Conservation (phyloP, 202 grass and related monocot genomes). For the Eragrostis tef region DNA sequence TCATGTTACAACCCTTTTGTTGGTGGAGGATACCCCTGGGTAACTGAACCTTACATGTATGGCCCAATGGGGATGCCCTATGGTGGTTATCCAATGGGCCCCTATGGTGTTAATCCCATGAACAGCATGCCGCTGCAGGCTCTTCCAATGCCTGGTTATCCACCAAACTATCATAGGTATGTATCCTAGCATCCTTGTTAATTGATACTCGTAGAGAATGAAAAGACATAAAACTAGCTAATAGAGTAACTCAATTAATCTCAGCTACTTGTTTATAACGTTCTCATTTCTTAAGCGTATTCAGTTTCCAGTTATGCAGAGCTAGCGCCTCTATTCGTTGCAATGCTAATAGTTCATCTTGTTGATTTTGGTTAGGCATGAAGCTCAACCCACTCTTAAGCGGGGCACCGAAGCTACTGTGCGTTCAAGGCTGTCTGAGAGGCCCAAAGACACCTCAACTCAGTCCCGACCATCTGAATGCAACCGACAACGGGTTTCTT, state of each 20-base stretch:
- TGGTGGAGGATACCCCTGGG: conserved; percentile 53
- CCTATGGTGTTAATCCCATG: conserved; percentile 36
- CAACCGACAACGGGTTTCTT: not conserved
- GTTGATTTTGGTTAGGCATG: conserved; percentile 32
- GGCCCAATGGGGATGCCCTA: conserved; percentile 47
- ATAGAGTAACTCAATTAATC: not conserved
- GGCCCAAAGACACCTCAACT: conserved; percentile 2
- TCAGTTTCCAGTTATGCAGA: not conserved
- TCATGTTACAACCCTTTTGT: conserved; percentile 54
- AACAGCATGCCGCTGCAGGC: conserved; percentile 33
- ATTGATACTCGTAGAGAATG: not conserved
- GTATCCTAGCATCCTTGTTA: conserved; percentile 19
- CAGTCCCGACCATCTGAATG: conserved; percentile 7
- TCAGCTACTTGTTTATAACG: not conserved
- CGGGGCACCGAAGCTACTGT: conserved; percentile 1
- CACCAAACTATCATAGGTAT: conserved; percentile 46
- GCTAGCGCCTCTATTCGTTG: not conserved
- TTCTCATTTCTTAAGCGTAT: not conserved
- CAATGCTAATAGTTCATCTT: not conserved
- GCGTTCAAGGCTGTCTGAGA: conserved; percentile 30
- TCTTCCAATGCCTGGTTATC: conserved; percentile 49
- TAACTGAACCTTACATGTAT: conserved; percentile 57
- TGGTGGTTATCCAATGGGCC: conserved; percentile 48
- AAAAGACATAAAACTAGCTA: not conserved
- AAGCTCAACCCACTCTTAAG: not conserved